Percentiles rank a stretch among this genome's conserved stretches.
Evolutionary conservation across 164 flowering plant genomes (phyloP).

Genomic region (Vitis riparia): DNA sequence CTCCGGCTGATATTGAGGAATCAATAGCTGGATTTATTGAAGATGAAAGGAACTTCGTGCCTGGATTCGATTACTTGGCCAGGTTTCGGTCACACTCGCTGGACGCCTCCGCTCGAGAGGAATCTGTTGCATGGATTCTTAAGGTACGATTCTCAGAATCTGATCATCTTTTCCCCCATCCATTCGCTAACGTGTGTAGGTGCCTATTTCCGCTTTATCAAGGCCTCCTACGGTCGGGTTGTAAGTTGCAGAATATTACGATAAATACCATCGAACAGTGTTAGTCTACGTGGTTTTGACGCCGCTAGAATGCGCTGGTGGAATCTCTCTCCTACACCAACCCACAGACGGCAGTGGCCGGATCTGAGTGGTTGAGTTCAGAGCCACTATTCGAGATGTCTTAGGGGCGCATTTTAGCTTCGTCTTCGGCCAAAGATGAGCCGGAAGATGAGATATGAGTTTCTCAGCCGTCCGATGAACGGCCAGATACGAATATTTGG

Average conservation of each 20-base stretch:
- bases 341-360: background rate
- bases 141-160: constrained; percentile 49
- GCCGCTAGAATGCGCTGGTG: constrained; percentile 15
- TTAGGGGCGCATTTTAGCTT: constrained; percentile 1
- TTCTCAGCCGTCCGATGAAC: too few relatives aligned
- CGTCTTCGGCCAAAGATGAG: too few relatives aligned
- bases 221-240: too few relatives aligned
- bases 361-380: background rate
- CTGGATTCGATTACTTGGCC: constrained; percentile 52
- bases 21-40: constrained; percentile 60
- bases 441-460: too few relatives aligned
- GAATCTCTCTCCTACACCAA: background rate
- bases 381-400: background rate
- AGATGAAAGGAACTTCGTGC: constrained; percentile 63
- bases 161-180: background rate
- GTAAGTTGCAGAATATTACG: background rate
- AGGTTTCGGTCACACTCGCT: constrained; percentile 50
- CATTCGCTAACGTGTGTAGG: constrained; percentile 1
- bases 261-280: constrained; percentile 6
- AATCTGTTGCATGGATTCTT: constrained; percentile 89
- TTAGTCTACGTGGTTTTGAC: background rate
- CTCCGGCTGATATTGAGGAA: constrained; percentile 43
- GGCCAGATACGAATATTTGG: too few relatives aligned
- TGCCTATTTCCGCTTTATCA: background rate
- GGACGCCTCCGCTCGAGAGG: constrained; percentile 64